Evolutionary conservation across 2,329 filamentous ascomycete genomes (phyloP).

Genomic region (Diaporthe sp.): DNA sequence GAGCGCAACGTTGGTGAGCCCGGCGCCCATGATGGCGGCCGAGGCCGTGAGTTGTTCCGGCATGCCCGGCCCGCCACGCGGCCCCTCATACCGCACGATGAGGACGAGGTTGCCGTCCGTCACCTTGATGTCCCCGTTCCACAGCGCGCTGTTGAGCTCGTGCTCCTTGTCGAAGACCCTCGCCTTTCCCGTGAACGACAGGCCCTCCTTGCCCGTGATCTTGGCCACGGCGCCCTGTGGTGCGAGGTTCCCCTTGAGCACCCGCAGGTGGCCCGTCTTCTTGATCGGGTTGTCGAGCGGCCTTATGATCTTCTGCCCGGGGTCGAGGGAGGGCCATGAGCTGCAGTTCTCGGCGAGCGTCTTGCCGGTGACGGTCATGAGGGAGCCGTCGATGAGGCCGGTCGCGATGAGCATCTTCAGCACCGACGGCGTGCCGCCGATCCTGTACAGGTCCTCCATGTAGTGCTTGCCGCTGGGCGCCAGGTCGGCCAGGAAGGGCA

Average conservation of each 20-base stretch:
- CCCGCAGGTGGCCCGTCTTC: conserved; percentile 86
- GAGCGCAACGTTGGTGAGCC: conserved; percentile 87
- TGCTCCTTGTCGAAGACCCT: conserved; percentile 90
- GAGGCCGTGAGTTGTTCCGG: conserved; percentile 92
- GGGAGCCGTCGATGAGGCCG: conserved; percentile 80
- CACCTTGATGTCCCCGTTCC: conserved; percentile 65
- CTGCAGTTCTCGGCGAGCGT: conserved; percentile 86
- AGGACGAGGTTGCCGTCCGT: conserved; percentile 84
- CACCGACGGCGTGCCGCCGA: conserved; percentile 88
- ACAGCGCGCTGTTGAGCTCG: conserved; percentile 81
- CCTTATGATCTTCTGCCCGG: conserved; percentile 86
- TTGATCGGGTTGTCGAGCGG: conserved; percentile 83
- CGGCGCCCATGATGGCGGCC: conserved; percentile 93
- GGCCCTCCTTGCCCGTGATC: conserved; percentile 95
- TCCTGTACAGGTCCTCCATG: conserved; percentile 86
- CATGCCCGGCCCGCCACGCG: conserved; percentile 95
- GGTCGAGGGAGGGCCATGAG: conserved; percentile 81
- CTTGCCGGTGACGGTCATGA: conserved; percentile 86
- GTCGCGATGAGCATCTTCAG: conserved; percentile 87
- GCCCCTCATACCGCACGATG: conserved; percentile 93
- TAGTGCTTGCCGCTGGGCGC: conserved; percentile 87
- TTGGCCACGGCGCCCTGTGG: conserved; percentile 93
- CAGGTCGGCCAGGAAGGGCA: conserved; percentile 88
- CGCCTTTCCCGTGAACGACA: conserved; percentile 83
- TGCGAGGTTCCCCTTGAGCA: conserved; percentile 88